These are phyloP conservation scores for Butyriboletus appendiculatus DNA, from an alignment of 1,284 basidiomycete species.

Conservation along the genomic window DNA sequence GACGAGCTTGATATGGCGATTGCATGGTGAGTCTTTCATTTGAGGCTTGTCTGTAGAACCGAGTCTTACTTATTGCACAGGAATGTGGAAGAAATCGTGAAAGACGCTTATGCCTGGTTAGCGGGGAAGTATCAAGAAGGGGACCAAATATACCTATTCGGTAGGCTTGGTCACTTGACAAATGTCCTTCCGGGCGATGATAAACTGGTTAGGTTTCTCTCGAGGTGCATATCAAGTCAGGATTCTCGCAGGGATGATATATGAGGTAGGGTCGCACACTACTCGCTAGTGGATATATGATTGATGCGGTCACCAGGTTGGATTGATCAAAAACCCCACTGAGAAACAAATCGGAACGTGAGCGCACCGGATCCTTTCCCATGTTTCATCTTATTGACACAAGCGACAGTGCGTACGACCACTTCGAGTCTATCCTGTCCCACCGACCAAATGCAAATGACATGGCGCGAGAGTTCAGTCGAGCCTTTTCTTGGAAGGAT, in stretches of 20 bases:
- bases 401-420: no score
- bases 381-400: not conserved
- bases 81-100: constrained; percentile 31
- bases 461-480: no score
- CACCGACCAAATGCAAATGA: no score
- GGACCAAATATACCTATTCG: constrained; percentile 45
- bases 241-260: constrained; percentile 17
- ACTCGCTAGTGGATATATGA: no score
- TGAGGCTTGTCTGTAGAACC: not conserved
- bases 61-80: constrained; percentile 18
- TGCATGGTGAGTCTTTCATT: constrained; percentile 15
- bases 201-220: constrained; percentile 39
- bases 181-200: not conserved
- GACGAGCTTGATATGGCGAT: constrained; percentile 27
- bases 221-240: constrained; percentile 42
- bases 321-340: constrained; percentile 33
- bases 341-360: constrained; percentile 22
- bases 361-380: not conserved
- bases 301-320: constrained; percentile 23
- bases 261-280: no score
- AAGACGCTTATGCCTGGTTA: constrained; percentile 43
- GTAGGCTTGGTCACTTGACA: constrained; percentile 24
- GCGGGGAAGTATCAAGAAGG: constrained; percentile 37
- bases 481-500: no score
- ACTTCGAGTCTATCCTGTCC: no score